These are phyloP conservation scores for Globisporangium viniferum DNA, from an alignment of 352 stramenopile species.

Conservation along the genomic window DNA sequence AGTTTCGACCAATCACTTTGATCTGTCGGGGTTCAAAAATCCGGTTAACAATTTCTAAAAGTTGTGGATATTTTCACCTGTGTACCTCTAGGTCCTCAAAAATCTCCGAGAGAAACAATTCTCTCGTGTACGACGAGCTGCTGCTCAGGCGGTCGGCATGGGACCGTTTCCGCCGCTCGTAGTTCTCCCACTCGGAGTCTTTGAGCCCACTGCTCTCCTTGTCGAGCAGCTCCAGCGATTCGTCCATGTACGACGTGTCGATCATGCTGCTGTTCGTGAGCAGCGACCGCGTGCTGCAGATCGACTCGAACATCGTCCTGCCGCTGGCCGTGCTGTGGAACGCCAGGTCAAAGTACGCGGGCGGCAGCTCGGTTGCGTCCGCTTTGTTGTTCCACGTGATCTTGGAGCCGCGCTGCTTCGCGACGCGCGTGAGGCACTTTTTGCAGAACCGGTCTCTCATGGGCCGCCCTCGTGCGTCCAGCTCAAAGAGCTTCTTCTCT, in stretches of 20 bases:
- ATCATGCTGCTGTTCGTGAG: not conserved
- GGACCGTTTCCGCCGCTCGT: not conserved
- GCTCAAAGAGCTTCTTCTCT: constrained; percentile 43
- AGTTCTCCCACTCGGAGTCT: too few species aligned
- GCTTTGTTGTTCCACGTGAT: not conserved
- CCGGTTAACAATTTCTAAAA: too few species aligned
- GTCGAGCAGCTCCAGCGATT: not conserved
- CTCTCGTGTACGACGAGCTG: not conserved
- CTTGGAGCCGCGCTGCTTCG: constrained; percentile 9
- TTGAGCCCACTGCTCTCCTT: not conserved
- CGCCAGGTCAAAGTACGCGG: constrained; percentile 18
- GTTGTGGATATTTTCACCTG: too few species aligned
- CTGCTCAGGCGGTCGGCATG: constrained; percentile 5
- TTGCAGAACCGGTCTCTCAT: constrained; percentile 45
- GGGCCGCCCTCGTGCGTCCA: constrained; percentile 33
- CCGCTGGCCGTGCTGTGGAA: not conserved
- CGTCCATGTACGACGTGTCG: too few species aligned
- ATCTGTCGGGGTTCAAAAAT: too few species aligned
- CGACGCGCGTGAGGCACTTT: constrained; percentile 29
- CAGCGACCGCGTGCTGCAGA: too few species aligned
- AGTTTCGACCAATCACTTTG: too few species aligned
- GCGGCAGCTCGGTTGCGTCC: constrained; percentile 5
- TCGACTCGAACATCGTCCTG: not conserved
- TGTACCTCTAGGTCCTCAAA: too few species aligned
- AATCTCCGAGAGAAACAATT: too few species aligned